Percentiles rank a stretch among this genome's conserved stretches.
Evolutionary conservation across 495 filamentous ascomycete genomes (phyloP).

Genomic region (Tuber indicum): DNA sequence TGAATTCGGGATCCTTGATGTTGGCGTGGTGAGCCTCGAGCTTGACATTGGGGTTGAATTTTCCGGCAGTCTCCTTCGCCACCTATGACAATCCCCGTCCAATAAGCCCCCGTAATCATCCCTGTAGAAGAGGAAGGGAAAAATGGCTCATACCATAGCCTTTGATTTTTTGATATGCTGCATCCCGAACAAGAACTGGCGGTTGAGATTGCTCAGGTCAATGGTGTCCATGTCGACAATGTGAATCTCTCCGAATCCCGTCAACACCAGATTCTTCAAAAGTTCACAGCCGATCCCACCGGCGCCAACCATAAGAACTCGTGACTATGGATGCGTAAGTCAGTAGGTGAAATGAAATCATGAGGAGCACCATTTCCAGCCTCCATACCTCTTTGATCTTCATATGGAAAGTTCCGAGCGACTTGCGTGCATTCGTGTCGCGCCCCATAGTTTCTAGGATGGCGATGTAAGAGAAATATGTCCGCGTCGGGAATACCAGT

Average conservation of each 20-base stretch:
- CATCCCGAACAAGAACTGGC: constrained; percentile 93
- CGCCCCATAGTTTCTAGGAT: constrained; percentile 47
- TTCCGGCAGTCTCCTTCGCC: constrained; percentile 83
- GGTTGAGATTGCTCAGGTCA: constrained; percentile 94
- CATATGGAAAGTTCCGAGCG: constrained; percentile 56
- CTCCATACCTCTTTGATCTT: constrained; percentile 59
- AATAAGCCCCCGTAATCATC: constrained; percentile 34
- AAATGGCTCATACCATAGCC: constrained; percentile 61
- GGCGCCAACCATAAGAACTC: constrained; percentile 88
- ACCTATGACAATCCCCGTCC: constrained; percentile 52
- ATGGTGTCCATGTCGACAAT: constrained; percentile 98
- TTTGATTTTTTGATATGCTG: constrained; percentile 98
- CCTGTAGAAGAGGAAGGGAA: background rate
- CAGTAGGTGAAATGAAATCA: background rate
- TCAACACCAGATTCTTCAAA: constrained; percentile 89
- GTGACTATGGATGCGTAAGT: constrained; percentile 53
- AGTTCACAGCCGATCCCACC: constrained; percentile 97
- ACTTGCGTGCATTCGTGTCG: constrained; percentile 56
- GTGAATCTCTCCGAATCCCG: constrained; percentile 90
- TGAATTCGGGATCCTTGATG: constrained; percentile 90
- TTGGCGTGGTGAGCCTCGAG: constrained; percentile 89
- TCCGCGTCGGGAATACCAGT: constrained; percentile 1
- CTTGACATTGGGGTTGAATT: constrained; percentile 83
- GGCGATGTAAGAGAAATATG: constrained; percentile 4
- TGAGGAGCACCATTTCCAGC: background rate